phyloP scores from a whole-genome alignment of 73 alveolate species.

The Symbiodinium pilosum region DNA sequence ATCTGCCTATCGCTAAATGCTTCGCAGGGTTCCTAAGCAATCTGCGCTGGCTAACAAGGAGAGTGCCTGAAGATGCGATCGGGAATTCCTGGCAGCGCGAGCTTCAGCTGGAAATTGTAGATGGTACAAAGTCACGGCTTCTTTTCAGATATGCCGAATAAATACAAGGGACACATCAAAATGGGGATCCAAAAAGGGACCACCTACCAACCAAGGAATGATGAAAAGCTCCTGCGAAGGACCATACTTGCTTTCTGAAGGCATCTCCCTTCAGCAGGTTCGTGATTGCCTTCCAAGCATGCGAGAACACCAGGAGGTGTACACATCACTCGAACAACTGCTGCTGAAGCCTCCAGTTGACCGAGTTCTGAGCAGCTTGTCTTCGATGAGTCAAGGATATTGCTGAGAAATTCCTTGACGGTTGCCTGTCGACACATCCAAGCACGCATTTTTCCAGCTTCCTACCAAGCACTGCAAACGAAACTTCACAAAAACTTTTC shows the following conservation, averaged over 20 bases:
- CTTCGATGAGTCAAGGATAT: conserved; percentile 34
- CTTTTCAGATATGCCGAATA: no score
- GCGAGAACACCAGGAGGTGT: neutral
- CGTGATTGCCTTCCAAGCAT: conserved; percentile 69
- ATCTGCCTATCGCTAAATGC: no score
- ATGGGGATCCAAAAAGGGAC: no score
- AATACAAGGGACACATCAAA: no score
- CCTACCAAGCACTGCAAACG: no score
- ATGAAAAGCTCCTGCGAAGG: conserved; percentile 49
- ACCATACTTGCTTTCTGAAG: conserved; percentile 90
- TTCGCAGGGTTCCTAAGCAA: no score
- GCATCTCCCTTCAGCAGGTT: conserved; percentile 78
- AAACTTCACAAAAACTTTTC: no score
- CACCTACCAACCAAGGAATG: no score
- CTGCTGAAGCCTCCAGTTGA: conserved; percentile 28
- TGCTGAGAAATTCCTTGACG: conserved; percentile 42
- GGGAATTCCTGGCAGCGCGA: conserved; percentile 32
- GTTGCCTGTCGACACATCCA: conserved; percentile 21
- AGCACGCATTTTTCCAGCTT: no score
- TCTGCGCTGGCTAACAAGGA: no score
- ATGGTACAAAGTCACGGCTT: neutral
- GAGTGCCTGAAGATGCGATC: conserved; percentile 56
- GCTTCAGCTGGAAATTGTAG: neutral
- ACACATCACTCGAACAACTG: no score
- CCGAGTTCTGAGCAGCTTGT: conserved; percentile 83